phyloP scores from a whole-genome alignment of 768 basidiomycete species.

The Xerocomus brunneocitrinus region DNA sequence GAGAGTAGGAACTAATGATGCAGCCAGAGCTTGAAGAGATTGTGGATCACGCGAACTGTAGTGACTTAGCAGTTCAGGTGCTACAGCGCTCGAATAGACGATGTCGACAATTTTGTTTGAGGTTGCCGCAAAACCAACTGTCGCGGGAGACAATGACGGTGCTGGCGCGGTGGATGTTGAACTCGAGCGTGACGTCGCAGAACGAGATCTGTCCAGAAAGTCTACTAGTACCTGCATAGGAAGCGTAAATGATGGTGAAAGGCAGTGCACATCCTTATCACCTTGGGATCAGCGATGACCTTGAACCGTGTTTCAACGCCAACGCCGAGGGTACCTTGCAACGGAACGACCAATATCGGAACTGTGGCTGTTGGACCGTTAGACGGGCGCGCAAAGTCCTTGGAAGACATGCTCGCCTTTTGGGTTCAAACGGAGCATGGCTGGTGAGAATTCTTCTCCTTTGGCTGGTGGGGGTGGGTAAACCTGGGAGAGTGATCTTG shows the following conservation, averaged over 20 bases:
- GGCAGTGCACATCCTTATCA: background rate
- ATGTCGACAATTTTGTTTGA: constrained; percentile 38
- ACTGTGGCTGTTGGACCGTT: constrained; percentile 53
- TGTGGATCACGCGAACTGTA: constrained; percentile 55
- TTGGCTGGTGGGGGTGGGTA: constrained; percentile 42
- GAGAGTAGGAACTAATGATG: constrained; percentile 39
- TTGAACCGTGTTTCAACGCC: constrained; percentile 79
- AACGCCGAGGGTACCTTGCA: constrained; percentile 62
- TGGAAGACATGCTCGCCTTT: constrained; percentile 44
- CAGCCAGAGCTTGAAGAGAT: constrained; percentile 48
- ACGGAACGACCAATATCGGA: constrained; percentile 82
- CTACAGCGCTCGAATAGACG: constrained; percentile 57
- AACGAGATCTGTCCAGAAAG: constrained; percentile 82
- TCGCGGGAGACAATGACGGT: constrained; percentile 73
- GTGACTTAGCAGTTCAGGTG: constrained; percentile 58
- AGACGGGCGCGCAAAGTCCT: constrained; percentile 6
- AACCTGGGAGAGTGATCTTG: background rate
- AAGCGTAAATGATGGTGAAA: background rate
- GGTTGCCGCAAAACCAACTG: constrained; percentile 54
- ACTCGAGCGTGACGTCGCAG: constrained; percentile 57
- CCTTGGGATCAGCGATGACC: constrained; percentile 72
- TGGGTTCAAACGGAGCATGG: constrained; percentile 74
- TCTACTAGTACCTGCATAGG: constrained; percentile 60
- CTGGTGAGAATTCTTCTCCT: constrained; percentile 73
- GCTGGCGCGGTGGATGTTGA: constrained; percentile 72